phyloP scores from a whole-genome alignment of 805 yeast species.

The Saccharomyces paradoxus region DNA sequence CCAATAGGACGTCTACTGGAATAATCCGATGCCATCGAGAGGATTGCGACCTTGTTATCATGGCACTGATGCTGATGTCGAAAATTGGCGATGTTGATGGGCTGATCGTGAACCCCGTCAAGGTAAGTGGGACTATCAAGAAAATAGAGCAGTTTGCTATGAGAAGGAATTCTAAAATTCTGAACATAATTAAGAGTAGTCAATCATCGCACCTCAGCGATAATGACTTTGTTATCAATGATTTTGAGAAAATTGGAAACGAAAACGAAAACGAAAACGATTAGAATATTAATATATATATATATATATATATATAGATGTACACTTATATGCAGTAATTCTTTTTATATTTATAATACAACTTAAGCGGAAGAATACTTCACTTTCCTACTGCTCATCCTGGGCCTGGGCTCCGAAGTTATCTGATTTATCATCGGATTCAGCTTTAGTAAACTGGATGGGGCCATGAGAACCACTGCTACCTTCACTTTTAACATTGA shows the following conservation, averaged over 20 bases:
- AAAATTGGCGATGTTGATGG: constrained; percentile 39
- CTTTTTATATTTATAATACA: neutral
- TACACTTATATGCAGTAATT: neutral
- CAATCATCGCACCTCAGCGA: neutral
- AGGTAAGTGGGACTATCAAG: constrained; percentile 80
- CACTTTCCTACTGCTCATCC: neutral
- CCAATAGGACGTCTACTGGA: constrained; percentile 74
- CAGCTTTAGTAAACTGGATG: constrained; percentile 39
- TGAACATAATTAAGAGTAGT: constrained; percentile 11
- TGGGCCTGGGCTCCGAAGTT: constrained; percentile 1
- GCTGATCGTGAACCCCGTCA: constrained; percentile 52
- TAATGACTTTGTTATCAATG: neutral
- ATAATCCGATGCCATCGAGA: constrained; percentile 70
- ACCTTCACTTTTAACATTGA: constrained; percentile 1
- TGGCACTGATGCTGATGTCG: constrained; percentile 53
- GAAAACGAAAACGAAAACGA: constrained; percentile 13
- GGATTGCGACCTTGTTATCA: constrained; percentile 52
- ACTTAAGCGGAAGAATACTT: neutral
- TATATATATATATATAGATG: neutral
- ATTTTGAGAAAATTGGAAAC: constrained; percentile 10
- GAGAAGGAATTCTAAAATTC: constrained; percentile 29
- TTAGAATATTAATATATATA: neutral
- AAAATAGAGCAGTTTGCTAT: constrained; percentile 71
- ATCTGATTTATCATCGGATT: constrained; percentile 3
- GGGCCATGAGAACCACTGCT: constrained; percentile 29